phyloP scores from a whole-genome alignment of 768 basidiomycete species.

The Podaxis sp. region DNA sequence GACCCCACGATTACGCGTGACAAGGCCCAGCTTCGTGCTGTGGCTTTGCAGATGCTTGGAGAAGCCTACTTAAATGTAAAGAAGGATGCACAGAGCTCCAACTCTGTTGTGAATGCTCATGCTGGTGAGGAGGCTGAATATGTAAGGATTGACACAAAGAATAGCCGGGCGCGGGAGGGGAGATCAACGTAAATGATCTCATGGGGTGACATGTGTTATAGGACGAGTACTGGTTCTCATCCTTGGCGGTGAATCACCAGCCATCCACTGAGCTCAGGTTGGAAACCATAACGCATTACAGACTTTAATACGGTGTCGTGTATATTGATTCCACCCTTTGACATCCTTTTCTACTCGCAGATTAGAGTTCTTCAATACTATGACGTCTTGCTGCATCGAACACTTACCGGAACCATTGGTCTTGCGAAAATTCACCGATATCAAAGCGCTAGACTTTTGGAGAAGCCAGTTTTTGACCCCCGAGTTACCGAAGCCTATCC shows the following conservation, averaged over 20 bases:
- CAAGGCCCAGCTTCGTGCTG: conserved; percentile 72
- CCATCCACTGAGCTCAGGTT: too few relatives aligned
- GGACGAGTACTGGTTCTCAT: not conserved
- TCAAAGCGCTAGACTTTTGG: not conserved
- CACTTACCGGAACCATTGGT: too few relatives aligned
- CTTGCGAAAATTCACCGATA: conserved; percentile 3
- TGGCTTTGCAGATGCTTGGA: conserved; percentile 82
- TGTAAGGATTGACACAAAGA: conserved; percentile 77
- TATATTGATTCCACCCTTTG: not conserved
- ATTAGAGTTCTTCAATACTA: conserved; percentile 2
- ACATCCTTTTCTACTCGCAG: not conserved
- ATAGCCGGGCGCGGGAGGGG: conserved; percentile 45
- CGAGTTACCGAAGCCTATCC: not conserved
- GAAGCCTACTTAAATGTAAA: conserved; percentile 72
- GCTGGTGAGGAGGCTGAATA: conserved; percentile 70
- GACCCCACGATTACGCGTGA: conserved; percentile 51
- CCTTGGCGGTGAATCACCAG: too few relatives aligned
- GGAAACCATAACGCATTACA: too few relatives aligned
- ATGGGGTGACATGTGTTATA: not conserved
- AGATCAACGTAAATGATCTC: not conserved
- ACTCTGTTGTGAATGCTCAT: conserved; percentile 13
- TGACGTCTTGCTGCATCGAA: not conserved
- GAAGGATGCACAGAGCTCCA: conserved; percentile 49
- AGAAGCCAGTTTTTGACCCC: not conserved
- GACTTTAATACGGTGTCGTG: too few relatives aligned